Conservation (phyloP, 345 rosid species). For the Hibiscus trionum region DNA sequence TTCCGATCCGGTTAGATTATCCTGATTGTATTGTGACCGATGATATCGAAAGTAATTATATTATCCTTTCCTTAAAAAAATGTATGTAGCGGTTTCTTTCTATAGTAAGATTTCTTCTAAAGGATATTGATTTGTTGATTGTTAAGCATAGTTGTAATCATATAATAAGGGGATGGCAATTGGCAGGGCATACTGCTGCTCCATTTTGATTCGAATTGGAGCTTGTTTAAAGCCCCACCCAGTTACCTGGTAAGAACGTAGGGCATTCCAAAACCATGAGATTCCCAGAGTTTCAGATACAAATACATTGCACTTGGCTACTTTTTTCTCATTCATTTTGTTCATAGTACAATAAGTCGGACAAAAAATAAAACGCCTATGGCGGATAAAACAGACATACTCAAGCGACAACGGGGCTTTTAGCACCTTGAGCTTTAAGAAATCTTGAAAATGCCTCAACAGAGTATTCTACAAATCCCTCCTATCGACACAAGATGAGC, state of each 20-base stretch:
- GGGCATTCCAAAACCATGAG: neutral
- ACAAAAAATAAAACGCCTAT: neutral
- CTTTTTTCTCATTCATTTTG: neutral
- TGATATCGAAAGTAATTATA: too few relatives aligned
- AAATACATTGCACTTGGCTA: neutral
- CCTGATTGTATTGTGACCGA: too few relatives aligned
- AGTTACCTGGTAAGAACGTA: neutral
- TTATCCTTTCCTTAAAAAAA: too few relatives aligned
- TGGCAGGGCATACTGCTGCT: constrained; percentile 16
- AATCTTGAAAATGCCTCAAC: neutral
- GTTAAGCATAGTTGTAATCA: neutral
- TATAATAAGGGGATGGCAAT: constrained; percentile 17
- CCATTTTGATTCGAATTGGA: constrained; percentile 33
- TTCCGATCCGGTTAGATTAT: too few relatives aligned
- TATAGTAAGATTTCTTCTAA: neutral
- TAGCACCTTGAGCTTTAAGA: neutral
- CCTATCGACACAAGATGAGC: neutral
- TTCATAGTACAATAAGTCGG: neutral
- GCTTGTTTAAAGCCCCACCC: neutral
- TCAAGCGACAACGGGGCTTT: neutral
- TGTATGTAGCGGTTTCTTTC: too few relatives aligned
- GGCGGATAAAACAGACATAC: neutral
- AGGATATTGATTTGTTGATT: too few relatives aligned
- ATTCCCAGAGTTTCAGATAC: neutral
- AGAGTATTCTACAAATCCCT: constrained; percentile 11